phyloP scores from a whole-genome alignment of 2,329 filamentous ascomycete genomes.

The Cordyceps fumosorosea region DNA sequence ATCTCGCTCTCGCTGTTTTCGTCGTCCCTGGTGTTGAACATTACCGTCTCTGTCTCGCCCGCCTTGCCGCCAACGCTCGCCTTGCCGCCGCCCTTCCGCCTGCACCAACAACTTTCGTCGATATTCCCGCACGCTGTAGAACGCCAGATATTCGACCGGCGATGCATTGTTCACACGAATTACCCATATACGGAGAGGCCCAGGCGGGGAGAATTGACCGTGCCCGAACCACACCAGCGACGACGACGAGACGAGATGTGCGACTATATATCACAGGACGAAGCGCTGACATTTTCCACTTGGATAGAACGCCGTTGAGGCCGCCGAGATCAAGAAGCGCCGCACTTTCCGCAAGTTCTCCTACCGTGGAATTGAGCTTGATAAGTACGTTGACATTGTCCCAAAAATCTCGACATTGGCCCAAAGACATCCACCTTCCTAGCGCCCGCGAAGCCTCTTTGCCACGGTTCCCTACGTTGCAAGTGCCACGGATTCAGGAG shows the following conservation, averaged over 20 bases:
- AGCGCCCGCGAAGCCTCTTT: background rate
- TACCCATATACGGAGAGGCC: background rate
- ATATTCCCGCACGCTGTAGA: background rate
- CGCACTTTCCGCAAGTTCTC: slow-evolving; percentile 99
- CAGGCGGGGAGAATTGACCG: background rate
- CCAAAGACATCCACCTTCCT: background rate
- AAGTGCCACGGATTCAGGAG: no score
- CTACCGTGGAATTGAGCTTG: slow-evolving; percentile 98
- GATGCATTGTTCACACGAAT: background rate
- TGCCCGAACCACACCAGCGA: background rate
- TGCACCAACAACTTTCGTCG: background rate
- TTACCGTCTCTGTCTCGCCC: background rate
- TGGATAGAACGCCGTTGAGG: slow-evolving; percentile 85
- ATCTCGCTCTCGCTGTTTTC: background rate
- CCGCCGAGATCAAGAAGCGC: slow-evolving; percentile 99
- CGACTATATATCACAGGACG: slow-evolving; percentile 6
- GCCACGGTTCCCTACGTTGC: background rate
- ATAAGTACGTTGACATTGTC: slow-evolving; percentile 66
- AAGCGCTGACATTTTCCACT: slow-evolving; percentile 25
- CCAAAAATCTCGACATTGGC: no score
- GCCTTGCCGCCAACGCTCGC: background rate
- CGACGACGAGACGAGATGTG: background rate
- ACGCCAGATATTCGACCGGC: background rate
- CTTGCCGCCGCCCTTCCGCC: background rate
- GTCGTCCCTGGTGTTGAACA: background rate